These are phyloP conservation scores for Crithidia thermophila DNA, from an alignment of 208 protist species.

Conservation along the genomic window DNA sequence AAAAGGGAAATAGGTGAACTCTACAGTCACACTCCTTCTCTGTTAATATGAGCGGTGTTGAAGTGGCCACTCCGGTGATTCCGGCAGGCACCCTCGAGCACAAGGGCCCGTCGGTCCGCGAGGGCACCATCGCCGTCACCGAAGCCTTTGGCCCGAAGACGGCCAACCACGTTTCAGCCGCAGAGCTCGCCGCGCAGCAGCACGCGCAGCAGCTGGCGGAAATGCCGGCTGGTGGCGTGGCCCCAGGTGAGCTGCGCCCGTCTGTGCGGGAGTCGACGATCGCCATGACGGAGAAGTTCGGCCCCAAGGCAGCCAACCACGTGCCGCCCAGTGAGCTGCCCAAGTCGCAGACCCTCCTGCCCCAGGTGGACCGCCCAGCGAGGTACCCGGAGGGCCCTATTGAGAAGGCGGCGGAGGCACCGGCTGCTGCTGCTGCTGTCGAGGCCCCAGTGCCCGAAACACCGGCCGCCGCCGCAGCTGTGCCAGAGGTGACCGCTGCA, in stretches of 20 bases:
- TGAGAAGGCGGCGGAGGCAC: neutral
- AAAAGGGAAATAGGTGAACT: neutral
- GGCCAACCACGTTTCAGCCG: slow-evolving; percentile 5
- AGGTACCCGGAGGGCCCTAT: slow-evolving; percentile 1
- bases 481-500: neutral
- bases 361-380: slow-evolving; percentile 5
- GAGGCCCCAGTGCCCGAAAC: neutral
- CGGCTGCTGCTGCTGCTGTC: neutral
- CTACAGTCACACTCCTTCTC: too few relatives aligned
- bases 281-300: slow-evolving; percentile 22
- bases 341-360: slow-evolving; percentile 5
- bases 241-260: neutral
- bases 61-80: slow-evolving; percentile 1
- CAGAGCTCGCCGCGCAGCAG: slow-evolving; percentile 6
- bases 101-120: slow-evolving; percentile 13
- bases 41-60: neutral
- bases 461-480: neutral
- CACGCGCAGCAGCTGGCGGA: neutral
- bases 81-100: neutral
- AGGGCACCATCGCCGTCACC: slow-evolving; percentile 25
- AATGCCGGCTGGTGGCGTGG: too few relatives aligned
- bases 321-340: slow-evolving; percentile 14
- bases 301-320: slow-evolving; percentile 19
- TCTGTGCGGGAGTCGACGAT: slow-evolving; percentile 25
- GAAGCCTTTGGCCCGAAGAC: slow-evolving; percentile 23